phyloP scores from a whole-genome alignment of 345 rosid genomes.

The Salix brachista region DNA sequence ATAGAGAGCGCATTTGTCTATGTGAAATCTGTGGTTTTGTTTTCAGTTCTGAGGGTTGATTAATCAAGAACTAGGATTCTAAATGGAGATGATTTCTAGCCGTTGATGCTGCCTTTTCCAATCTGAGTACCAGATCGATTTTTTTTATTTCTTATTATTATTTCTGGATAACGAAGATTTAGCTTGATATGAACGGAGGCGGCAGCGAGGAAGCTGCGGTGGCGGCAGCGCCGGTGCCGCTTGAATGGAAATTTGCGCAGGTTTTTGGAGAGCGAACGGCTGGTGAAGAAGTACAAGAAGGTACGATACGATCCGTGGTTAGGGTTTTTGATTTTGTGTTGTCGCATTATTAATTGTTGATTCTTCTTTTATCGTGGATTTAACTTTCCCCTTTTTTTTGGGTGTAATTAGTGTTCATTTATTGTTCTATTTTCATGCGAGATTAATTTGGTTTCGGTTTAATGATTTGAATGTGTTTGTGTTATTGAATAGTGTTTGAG shows the following conservation, averaged over 20 bases:
- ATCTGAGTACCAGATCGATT: slow-evolving; percentile 7
- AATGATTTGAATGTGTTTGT: background rate
- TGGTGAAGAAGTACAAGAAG: slow-evolving; percentile 33
- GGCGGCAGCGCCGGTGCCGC: slow-evolving; percentile 16
- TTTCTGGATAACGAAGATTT: background rate
- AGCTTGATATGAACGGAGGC: slow-evolving; percentile 10
- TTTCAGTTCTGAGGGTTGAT: slow-evolving; percentile 8
- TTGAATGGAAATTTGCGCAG: slow-evolving; percentile 33
- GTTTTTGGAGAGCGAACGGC: slow-evolving; percentile 30
- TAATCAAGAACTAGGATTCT: background rate
- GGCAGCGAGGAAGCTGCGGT: background rate
- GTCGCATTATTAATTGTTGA: background rate
- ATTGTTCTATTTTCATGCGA: background rate
- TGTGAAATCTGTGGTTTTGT: slow-evolving; percentile 2
- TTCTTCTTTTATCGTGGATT: background rate
- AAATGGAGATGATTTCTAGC: background rate
- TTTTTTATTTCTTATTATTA: background rate
- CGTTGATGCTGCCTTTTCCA: background rate
- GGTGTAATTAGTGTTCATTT: background rate
- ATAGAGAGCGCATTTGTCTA: background rate
- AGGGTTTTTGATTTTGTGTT: background rate
- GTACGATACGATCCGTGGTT: background rate
- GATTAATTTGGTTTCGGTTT: background rate
- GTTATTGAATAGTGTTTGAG: background rate
- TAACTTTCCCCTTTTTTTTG: background rate